phyloP scores from a whole-genome alignment of 108 stramenopile genomes.

The Pseudonitzschia pungens region DNA sequence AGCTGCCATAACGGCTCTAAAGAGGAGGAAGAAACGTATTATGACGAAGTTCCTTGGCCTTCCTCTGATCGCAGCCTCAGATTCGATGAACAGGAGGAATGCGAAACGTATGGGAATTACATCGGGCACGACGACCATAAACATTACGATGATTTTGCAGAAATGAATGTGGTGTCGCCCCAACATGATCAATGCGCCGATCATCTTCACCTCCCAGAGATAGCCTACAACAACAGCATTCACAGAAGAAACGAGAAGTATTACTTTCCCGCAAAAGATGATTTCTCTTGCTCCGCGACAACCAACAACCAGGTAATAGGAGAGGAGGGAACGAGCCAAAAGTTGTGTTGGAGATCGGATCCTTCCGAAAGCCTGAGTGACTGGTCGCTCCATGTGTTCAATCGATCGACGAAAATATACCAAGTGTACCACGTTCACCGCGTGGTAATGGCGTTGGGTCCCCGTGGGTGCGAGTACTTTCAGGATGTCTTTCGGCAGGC shows the following conservation, averaged over 20 bases:
- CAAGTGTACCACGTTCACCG: constrained; percentile 51
- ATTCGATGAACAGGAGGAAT: background rate
- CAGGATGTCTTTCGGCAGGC: constrained; percentile 31
- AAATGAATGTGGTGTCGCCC: background rate
- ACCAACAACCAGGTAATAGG: background rate
- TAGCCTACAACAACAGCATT: background rate
- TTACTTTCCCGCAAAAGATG: background rate
- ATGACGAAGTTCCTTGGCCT: background rate
- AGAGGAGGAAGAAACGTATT: background rate
- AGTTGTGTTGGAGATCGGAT: constrained; percentile 52
- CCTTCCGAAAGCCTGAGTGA: constrained; percentile 53
- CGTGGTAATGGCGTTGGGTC: constrained; percentile 55
- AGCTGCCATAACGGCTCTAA: background rate
- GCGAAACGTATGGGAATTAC: background rate
- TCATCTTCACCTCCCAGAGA: background rate
- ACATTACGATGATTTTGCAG: background rate
- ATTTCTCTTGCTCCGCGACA: background rate
- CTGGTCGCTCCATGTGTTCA: constrained; percentile 45
- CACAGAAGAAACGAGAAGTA: background rate
- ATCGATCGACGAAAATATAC: constrained; percentile 39
- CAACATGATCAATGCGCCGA: background rate
- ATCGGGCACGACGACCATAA: background rate
- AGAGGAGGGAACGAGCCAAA: background rate
- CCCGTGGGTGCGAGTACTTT: constrained; percentile 55
- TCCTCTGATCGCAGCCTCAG: background rate